A percentile compares a stretch with the other conserved stretches of the same genome.
phyloP scores from a whole-genome alignment of 2,329 filamentous ascomycete genomes.

The Leptosphaerulina australis region DNA sequence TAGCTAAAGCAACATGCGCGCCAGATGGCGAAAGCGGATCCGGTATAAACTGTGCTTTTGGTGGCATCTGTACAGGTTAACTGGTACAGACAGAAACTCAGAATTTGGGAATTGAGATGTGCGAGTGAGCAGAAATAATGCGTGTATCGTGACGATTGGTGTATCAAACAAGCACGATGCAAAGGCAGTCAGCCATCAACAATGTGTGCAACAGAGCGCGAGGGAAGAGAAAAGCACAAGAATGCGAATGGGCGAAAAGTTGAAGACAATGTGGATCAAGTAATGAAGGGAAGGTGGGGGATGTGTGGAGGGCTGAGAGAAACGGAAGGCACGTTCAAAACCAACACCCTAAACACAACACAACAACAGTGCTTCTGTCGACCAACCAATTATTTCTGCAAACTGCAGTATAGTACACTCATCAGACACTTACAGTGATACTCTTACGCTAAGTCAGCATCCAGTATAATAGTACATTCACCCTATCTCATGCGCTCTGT shows the following conservation, averaged over 20 bases:
- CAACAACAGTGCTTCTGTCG: not conserved
- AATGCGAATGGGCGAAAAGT: not conserved
- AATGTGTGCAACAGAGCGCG: not conserved
- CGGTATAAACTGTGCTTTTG: constrained; percentile 7
- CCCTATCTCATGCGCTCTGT: constrained; percentile 54
- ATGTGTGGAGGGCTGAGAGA: not conserved
- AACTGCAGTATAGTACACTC: constrained; percentile 26
- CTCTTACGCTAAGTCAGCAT: constrained; percentile 9
- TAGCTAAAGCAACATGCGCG: constrained; percentile 42
- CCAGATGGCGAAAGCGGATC: constrained; percentile 22
- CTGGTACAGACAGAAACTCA: not conserved
- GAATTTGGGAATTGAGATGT: not conserved
- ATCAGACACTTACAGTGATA: constrained; percentile 23
- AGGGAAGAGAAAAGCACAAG: not conserved
- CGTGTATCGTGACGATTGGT: not conserved
- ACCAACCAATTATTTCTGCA: constrained; percentile 14
- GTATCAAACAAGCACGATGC: not conserved
- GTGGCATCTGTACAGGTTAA: not conserved
- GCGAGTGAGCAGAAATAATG: not conserved
- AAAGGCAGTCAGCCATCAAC: no score
- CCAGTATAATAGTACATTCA: not conserved
- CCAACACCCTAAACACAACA: not conserved
- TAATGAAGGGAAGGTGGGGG: constrained; percentile 9
- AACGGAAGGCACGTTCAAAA: constrained; percentile 9
- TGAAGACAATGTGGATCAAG: not conserved